Conservation (phyloP, 1,284 basidiomycete genomes). For the Cystobasidium pallidum region DNA sequence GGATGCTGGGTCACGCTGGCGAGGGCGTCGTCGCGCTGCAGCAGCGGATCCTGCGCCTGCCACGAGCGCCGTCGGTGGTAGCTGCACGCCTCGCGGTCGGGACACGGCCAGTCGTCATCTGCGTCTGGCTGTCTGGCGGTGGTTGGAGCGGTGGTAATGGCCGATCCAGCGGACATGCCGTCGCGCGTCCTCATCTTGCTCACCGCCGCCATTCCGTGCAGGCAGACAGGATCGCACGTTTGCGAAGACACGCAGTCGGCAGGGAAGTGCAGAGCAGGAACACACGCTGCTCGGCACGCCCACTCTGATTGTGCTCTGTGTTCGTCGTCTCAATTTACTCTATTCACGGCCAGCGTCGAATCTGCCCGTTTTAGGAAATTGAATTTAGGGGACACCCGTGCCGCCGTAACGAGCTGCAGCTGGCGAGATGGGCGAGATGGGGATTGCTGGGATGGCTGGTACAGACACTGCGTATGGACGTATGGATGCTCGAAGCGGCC, state of each 20-base stretch:
- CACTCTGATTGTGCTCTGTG: not conserved
- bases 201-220: not conserved
- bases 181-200: not conserved
- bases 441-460: not conserved
- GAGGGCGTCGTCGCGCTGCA: not conserved
- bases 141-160: not conserved
- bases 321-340: not conserved
- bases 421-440: not conserved
- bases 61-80: slow-evolving; percentile 25
- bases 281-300: too few species aligned
- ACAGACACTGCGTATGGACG: too few species aligned
- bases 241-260: not conserved
- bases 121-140: not conserved
- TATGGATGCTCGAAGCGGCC: too few species aligned
- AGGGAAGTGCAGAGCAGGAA: not conserved
- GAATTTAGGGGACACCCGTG: not conserved
- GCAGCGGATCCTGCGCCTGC: slow-evolving; percentile 12
- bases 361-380: not conserved
- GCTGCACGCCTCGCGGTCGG: slow-evolving; percentile 10
- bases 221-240: not conserved
- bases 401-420: not conserved
- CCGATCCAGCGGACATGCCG: not conserved
- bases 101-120: slow-evolving; percentile 28
- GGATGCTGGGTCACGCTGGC: not conserved
- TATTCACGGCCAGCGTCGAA: not conserved